Evolutionary conservation across 805 yeast species (phyloP).

Genomic region (Lipomyces sp.): DNA sequence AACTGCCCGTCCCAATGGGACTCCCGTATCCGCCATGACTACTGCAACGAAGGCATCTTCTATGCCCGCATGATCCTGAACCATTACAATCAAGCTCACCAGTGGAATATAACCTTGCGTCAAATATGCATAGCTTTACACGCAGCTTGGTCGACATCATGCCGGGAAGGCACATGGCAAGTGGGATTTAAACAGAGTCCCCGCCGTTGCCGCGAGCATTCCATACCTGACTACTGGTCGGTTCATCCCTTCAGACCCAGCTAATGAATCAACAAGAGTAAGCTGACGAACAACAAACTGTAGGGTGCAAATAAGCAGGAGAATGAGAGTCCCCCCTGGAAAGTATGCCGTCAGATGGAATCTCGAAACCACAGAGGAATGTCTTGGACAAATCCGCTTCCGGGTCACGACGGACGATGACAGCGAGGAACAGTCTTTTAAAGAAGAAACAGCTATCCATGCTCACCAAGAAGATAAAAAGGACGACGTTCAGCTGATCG

Average conservation of each 20-base stretch:
- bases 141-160: not conserved
- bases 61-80: not conserved
- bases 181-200: not conserved
- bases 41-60: not conserved
- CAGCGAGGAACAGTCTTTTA: not conserved
- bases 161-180: conserved; percentile 1
- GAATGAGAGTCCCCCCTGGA: conserved; percentile 20
- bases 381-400: conserved; percentile 13
- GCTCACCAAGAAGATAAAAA: not conserved
- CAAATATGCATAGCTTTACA: not conserved
- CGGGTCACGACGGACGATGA: not conserved
- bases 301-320: conserved; percentile 10
- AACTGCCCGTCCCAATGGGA: not conserved
- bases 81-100: not conserved
- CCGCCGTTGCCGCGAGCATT: not conserved
- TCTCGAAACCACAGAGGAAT: conserved; percentile 8
- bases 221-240: not conserved
- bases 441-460: not conserved
- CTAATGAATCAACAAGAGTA: not conserved
- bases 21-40: not conserved
- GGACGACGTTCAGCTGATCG: not conserved
- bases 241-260: not conserved
- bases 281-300: not conserved
- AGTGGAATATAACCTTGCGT: not conserved
- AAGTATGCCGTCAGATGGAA: conserved; percentile 3